Base-by-base conservation (phyloP, 768 basidiomycete species). In the Tricholoma flavovirens region DNA sequence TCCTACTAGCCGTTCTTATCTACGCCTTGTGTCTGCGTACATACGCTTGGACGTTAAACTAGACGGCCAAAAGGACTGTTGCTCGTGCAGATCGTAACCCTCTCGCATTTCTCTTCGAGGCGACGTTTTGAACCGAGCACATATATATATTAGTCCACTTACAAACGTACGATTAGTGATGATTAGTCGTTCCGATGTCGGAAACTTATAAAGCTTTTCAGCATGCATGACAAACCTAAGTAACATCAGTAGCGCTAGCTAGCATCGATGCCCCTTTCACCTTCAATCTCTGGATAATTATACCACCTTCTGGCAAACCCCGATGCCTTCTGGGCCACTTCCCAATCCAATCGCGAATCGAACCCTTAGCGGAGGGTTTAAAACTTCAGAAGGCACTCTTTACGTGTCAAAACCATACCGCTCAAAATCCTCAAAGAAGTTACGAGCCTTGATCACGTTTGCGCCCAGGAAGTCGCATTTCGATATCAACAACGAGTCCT, bases 361-460 rank as follows among this genome's bases (percentile, higher is more conserved):
- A 19, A 75, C 73, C 15, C 63, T 66, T 8, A 76, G 71, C 43
- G 76, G 75, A 48, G 72, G 73, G 29, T 80, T 83, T 60, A 69
- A 80, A 40, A 83, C 84, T 1, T 72, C 81, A 1, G 77, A 80
- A 33, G 87, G 87, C 49, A 88, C 85, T 1, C 69, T 90, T 46
- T 86, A 87, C 61, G 82, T 91, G 52, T 89, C 87, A 5, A 86
- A 83, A 62, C 84, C 88, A 1, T 88, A 84, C 69, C 83, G 87
- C 4, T 88, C 90, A 50, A 82, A 78, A 61, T 75, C 79, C 11
- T 83, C 85, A 26, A 90, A 88, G 71, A 90, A 86, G 64, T 75
- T 94, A 11, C 84, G 88, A 43, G 90, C 93, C 0, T 73, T 93
- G 58, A 77, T 96, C 64, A 87, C 89, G 17, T 98, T 97, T 71